Base-by-base conservation (phyloP, 768 basidiomycete species). In the Boletus tylopilopsis region DNA sequence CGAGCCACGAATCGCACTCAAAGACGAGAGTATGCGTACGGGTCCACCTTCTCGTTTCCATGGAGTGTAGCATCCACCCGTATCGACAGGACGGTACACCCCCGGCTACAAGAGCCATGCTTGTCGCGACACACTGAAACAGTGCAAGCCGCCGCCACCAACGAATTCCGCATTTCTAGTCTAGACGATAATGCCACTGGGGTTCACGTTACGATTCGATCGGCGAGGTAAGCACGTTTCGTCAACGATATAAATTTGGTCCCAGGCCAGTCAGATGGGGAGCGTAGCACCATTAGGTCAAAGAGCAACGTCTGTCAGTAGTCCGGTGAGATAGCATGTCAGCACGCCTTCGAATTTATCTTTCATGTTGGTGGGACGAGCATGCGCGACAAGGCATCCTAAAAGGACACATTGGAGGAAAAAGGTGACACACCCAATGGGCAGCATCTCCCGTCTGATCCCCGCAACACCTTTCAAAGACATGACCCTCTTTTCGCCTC, bases 401-500 rank as follows among this genome's bases (percentile, higher is more conserved):
- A 19, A 15, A 41, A 44, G 32, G 35, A 49, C 51, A 36, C 54
- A 4, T 30, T 35, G 57, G 50, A 51, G 19, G 57, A 48, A 45
- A 51, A 59, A 52, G 39, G 51, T 21, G 41, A 22, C 12, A 5
- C 24, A 23, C 22, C 49, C 21, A 15, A 36, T 16, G 27, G 24
- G 33, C 12, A 30, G 11, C 12, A 6, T n/a, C n/a, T 41, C 34
- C 15, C 67, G 70, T 74, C 78, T 73, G 59, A 68, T 77, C 77
- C 71, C 77, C 73, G 69, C 76, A 67, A 71, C 77, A 73, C 74
- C 13, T 80, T 76, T 75, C 76, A 80, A 79, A 70, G 48, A 24
- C 27, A 36, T 33, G 25, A 8, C 54, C 21, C 45, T 30, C 39
- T 12, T n/a, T n/a, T 7, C 19, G 4, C 58, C 58, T 59, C 57